These are phyloP conservation scores for Linnemannia hyalina DNA, from an alignment of 192 early-diverging fungal genomes.

Conservation along the genomic window DNA sequence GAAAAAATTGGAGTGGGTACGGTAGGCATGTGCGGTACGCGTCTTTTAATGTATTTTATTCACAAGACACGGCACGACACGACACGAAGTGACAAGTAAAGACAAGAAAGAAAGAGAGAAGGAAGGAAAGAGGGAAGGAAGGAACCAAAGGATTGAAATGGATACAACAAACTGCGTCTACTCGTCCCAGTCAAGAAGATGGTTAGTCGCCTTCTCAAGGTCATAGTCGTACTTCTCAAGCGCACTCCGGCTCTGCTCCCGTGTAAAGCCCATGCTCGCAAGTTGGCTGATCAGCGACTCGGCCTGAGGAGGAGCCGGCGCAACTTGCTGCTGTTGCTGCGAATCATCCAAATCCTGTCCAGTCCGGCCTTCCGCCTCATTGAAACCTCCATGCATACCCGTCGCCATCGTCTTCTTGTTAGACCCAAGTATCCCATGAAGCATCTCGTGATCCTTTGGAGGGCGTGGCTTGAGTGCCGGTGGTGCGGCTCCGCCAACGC, in stretches of 20 bases:
- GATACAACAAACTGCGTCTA: neutral
- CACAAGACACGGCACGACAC: neutral
- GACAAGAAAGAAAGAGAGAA: too few relatives aligned
- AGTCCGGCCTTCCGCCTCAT: neutral
- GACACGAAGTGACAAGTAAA: too few relatives aligned
- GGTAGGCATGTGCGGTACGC: neutral
- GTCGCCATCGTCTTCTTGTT: slow-evolving; percentile 4
- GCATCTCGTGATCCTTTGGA: slow-evolving; percentile 44
- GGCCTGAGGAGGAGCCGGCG: slow-evolving; percentile 43
- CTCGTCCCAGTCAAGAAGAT: slow-evolving; percentile 74
- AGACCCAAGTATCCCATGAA: slow-evolving; percentile 17
- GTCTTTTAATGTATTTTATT: neutral
- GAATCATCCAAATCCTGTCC: slow-evolving; percentile 5
- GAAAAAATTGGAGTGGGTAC: neutral
- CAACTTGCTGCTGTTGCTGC: slow-evolving; percentile 17
- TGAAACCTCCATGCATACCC: neutral
- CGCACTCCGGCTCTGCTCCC: slow-evolving; percentile 74
- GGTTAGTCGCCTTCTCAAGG: slow-evolving; percentile 80
- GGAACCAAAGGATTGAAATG: too few relatives aligned
- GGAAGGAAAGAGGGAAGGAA: too few relatives aligned
- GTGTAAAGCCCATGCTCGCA: slow-evolving; percentile 80
- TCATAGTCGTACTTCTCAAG: slow-evolving; percentile 80
- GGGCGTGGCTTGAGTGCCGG: slow-evolving; percentile 36
- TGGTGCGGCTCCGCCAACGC: neutral
- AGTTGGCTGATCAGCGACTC: slow-evolving; percentile 62